Percentiles rank a stretch among this genome's conserved stretches.
These are phyloP conservation scores for Lecanosticta acicola DNA, from an alignment of 2,329 filamentous ascomycete species.

Conservation along the genomic window DNA sequence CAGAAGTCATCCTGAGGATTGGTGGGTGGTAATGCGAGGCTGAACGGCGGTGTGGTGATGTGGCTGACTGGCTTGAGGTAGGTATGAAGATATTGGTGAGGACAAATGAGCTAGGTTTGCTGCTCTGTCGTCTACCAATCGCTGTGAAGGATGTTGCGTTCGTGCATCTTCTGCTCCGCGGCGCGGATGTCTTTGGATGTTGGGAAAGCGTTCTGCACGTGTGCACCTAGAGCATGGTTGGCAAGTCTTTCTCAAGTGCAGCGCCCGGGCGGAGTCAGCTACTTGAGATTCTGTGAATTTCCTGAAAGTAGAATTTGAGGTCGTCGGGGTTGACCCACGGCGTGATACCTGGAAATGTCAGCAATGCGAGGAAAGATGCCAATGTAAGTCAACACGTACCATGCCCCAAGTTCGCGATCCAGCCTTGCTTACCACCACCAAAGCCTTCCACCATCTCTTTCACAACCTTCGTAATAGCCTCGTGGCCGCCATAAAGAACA, in stretches of 20 bases:
- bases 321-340: conserved; percentile 91
- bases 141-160: conserved; percentile 31
- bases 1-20: conserved; percentile 63
- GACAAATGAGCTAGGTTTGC: conserved; percentile 16
- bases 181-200: conserved; percentile 17
- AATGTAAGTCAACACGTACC: conserved; percentile 52
- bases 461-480: conserved; percentile 75
- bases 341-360: conserved; percentile 64
- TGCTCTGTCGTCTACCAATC: conserved; percentile 28
- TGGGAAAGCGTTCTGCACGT: conserved; percentile 22
- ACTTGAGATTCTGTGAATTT: conserved; percentile 60
- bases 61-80: conserved; percentile 22
- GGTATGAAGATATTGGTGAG: conserved; percentile 38
- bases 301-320: conserved; percentile 87
- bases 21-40: conserved; percentile 34
- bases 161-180: conserved; percentile 33
- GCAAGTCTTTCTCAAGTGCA: conserved; percentile 19
- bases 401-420: conserved; percentile 96
- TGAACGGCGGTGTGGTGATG: conserved; percentile 1
- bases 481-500: conserved; percentile 76
- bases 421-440: conserved; percentile 74
- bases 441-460: conserved; percentile 86
- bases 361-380: conserved; percentile 6
- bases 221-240: conserved; percentile 30
- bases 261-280: conserved; percentile 28